Evolutionary conservation across 1,284 basidiomycete species (phyloP), one percentile per base, ranked within the genome.

Genomic region (Abortiporus biennis): DNA sequence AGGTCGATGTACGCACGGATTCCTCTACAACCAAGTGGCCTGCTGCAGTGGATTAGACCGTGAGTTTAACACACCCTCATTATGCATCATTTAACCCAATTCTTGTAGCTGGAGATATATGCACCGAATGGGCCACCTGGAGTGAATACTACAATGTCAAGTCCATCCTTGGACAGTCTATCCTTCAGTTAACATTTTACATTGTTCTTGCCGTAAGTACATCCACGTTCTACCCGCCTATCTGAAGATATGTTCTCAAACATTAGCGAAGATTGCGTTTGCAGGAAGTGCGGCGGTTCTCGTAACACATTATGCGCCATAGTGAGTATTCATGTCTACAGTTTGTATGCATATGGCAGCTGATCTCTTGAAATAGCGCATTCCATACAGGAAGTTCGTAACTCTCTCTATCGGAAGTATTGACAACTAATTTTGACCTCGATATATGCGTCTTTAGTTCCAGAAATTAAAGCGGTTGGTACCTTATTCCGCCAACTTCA

Each of bases 311-410:
- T 85, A 85, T 50, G 82, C 83, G 6, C 83, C 82, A 42, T 83
- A 82, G 80, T 82, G 54, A 65, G 76, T 61, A 29, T 27, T 23
- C 9, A 40, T 27, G 19, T 12, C 36, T 39, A 4, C n/a, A 43
- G 37, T 13, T 31, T 23, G 8, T 31, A 32, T 36, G 29, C 41
- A 24, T 6, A 9, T 25, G 15, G 17, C 29, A 23, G 5, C 34
- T 40, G 15, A 30, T 23, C 23, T 47, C 31, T 29, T 33, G 22
- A 30, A 9, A 23, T 17, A 83, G 80, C 53, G 83, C 83, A 16
- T 87, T 85, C 53, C 83, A 87, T 55, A 87, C 83, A 27, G 83
- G 83, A 69, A 85, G 82, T 86, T 57, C 60, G 79, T 66, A n/a
- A 37, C 9, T 29, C 19, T 22, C 20, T 44, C 40, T 13, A 13